A percentile compares a stretch with the other conserved stretches of the same genome.
Conservation (phyloP, 176 grass and related monocot genomes). For the Puccinellia tenuiflora region DNA sequence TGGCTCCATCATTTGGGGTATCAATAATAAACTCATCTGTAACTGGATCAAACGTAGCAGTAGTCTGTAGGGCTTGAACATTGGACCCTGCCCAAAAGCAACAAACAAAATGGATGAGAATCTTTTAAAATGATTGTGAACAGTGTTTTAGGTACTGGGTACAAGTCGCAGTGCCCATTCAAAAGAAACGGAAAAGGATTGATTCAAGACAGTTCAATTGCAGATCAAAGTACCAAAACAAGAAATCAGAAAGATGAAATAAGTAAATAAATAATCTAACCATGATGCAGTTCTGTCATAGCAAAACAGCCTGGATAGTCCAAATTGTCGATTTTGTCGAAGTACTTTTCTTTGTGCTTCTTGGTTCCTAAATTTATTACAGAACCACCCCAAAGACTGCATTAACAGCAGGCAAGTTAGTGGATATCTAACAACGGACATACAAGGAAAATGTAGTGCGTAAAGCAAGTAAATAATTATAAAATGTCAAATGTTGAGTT, state of each 20-base stretch:
- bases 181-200: conserved; percentile 12
- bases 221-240: neutral
- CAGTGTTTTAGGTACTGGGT: conserved; percentile 5
- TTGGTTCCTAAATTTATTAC: conserved; percentile 85
- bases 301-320: conserved; percentile 96
- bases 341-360: conserved; percentile 89
- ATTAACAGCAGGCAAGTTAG: conserved; percentile 25
- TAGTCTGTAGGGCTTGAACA: conserved; percentile 93
- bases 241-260: neutral
- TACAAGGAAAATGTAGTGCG: neutral
- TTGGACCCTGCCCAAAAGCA: conserved; percentile 64
- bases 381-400: conserved; percentile 96
- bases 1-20: conserved; percentile 95
- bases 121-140: conserved; percentile 26
- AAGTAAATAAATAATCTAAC: conserved; percentile 42
- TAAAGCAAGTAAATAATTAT: neutral
- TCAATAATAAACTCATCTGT: conserved; percentile 88
- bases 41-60: conserved; percentile 95
- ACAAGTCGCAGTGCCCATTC: neutral
- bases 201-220: neutral
- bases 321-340: conserved; percentile 86
- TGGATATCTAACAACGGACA: neutral
- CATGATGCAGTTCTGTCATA: conserved; percentile 99
- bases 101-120: neutral
- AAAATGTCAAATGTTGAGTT: neutral